A percentile compares a stretch with the other conserved stretches of the same genome.
These are phyloP conservation scores for Ilex paraguariensis DNA, from an alignment of 305 asterid genomes.

Conservation along the genomic window DNA sequence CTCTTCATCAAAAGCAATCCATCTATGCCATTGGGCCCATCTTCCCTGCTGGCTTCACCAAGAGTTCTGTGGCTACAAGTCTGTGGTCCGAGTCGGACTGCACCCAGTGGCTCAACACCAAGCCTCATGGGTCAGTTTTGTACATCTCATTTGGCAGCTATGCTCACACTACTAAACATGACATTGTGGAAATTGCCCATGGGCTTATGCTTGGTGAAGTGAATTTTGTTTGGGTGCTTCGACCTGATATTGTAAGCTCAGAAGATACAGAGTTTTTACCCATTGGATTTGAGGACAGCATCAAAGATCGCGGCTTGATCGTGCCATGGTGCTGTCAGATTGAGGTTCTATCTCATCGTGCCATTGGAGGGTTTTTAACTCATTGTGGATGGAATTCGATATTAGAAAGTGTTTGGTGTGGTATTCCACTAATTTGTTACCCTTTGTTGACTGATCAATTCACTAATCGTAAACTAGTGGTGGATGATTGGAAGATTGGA, in stretches of 20 bases:
- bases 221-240: slow-evolving; percentile 65
- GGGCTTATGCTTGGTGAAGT: slow-evolving; percentile 55
- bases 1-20: slow-evolving; percentile 46
- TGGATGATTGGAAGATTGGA: slow-evolving; percentile 79
- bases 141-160: slow-evolving; percentile 82
- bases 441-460: slow-evolving; percentile 72
- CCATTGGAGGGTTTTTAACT: slow-evolving; percentile 70
- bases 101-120: slow-evolving; percentile 58
- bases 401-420: slow-evolving; percentile 67
- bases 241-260: slow-evolving; percentile 70
- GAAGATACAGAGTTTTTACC: slow-evolving; percentile 52
- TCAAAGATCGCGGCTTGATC: slow-evolving; percentile 50
- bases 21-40: slow-evolving; percentile 69
- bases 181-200: slow-evolving; percentile 55
- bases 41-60: slow-evolving; percentile 39
- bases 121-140: slow-evolving; percentile 57
- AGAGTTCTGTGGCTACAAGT: slow-evolving; percentile 40
- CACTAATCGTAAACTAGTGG: slow-evolving; percentile 69
- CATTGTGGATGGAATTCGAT: slow-evolving; percentile 93
- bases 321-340: slow-evolving; percentile 73
- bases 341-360: slow-evolving; percentile 61
- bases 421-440: slow-evolving; percentile 58
- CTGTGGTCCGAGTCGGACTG: slow-evolving; percentile 75
- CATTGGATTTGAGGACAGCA: slow-evolving; percentile 30
- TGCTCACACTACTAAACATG: slow-evolving; percentile 53